Evolutionary conservation across 805 yeast species (phyloP), one percentile per base, ranked within the genome.

Genomic region (Saccharomycopsis sp.): DNA sequence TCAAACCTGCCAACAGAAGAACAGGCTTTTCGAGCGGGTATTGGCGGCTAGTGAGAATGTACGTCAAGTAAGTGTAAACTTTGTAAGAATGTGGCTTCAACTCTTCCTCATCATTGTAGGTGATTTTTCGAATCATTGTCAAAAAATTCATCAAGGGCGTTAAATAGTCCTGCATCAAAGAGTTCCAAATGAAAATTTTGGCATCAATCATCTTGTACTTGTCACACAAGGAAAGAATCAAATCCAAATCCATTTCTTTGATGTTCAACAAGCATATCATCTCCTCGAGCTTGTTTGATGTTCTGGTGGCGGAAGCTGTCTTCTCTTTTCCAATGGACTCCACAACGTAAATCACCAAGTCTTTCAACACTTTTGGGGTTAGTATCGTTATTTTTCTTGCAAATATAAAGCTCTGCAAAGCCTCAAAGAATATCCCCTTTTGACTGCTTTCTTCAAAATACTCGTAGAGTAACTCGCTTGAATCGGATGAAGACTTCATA

Each of bases 41-140:
- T 44, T 78, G 80, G 41, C 92, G 64, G 0, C 94, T 94, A 0
- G 89, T 79, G 20, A 85, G 62, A 8, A 77, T 61, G 52, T 75
- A 81, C 0, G 86, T 69, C 45, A 88, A 55, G 53, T 81, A 89
- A 0, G 77, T 68, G 50, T 62, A 80, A 2, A 75, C 61, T 47
- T 65, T 65, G 25, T 48, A 48, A 10, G 31, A 15, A 18, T 32
- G 21, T 15, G 18, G 19, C 20, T 32, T 8, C 6, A 32, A 16
- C n/a, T 32, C 32, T 21, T 36, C 25, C 12, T 37, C 5, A 26
- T 25, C 35, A 27, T 31, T 22, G 19, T 38, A 45, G n/a, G 26
- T 27, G 9, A 41, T 32, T 27, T 38, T 36, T 3, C 39, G 41
- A 19, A 45, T 34, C 10, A 34, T 31, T 10, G 19, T 32, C 20